A percentile compares a stretch with the other conserved stretches of the same genome.
Evolutionary conservation across 495 filamentous ascomycete species (phyloP).

Genomic region (Lasiosphaeria hispida): DNA sequence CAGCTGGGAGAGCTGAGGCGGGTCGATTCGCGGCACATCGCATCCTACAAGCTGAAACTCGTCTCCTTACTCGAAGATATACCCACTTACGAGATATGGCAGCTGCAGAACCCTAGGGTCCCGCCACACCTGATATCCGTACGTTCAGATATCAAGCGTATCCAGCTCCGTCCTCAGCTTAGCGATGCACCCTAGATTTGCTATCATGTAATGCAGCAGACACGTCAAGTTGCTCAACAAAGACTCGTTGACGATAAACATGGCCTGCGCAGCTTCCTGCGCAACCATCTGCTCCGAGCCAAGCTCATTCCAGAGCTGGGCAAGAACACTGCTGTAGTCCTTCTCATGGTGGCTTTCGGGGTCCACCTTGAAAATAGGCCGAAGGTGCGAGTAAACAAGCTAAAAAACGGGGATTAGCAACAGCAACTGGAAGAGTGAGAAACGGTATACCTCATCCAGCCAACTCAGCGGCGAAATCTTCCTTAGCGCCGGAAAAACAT

Average conservation of each 20-base stretch:
- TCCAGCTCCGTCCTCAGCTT: slow-evolving; percentile 5
- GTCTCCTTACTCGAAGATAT: not conserved
- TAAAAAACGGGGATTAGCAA: not conserved
- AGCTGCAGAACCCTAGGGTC: slow-evolving; percentile 4
- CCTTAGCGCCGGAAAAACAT: slow-evolving; percentile 2
- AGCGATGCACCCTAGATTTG: not conserved
- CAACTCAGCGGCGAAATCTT: slow-evolving; percentile 1
- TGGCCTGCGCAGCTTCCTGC: slow-evolving; percentile 4
- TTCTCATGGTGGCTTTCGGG: slow-evolving; percentile 4
- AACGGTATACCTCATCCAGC: not conserved
- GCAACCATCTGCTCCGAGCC: slow-evolving; percentile 2
- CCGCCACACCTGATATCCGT: slow-evolving; percentile 2
- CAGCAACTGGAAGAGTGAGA: not conserved
- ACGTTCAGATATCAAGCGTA: slow-evolving; percentile 1
- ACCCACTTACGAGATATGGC: slow-evolving; percentile 1
- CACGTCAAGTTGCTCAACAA: slow-evolving; percentile 8
- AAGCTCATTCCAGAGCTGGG: not conserved
- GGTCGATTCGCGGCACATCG: slow-evolving; percentile 2
- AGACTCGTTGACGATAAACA: slow-evolving; percentile 12
- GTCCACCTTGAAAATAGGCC: not conserved
- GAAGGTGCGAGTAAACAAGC: slow-evolving; percentile 4
- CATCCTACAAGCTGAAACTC: not conserved
- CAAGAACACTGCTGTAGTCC: slow-evolving; percentile 5
- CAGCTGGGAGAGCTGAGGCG: slow-evolving; percentile 7
- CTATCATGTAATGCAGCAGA: slow-evolving; percentile 7